These are phyloP conservation scores for Candida sojae DNA, from an alignment of 1,139 yeast species.

Conservation along the genomic window DNA sequence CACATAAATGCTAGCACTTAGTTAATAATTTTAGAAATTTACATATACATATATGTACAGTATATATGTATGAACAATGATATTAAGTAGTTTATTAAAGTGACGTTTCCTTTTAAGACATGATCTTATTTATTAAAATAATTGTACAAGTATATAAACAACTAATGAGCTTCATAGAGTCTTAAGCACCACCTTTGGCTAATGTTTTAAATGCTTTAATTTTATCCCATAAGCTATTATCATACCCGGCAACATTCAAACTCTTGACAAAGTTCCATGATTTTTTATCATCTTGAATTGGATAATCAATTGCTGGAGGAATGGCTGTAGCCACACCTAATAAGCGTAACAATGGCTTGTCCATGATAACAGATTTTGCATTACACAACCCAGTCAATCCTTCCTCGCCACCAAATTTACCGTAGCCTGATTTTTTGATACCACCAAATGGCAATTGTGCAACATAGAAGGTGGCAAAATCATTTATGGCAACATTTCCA, in stretches of 20 bases:
- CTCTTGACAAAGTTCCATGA: constrained; percentile 89
- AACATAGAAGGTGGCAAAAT: constrained; percentile 92
- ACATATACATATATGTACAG: background rate
- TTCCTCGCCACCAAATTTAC: constrained; percentile 96
- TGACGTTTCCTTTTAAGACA: no score
- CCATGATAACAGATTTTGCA: constrained; percentile 85
- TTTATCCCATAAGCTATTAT: constrained; percentile 67
- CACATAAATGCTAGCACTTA: constrained; percentile 66
- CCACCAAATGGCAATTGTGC: constrained; percentile 98
- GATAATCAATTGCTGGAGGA: constrained; percentile 89
- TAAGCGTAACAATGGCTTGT: constrained; percentile 63
- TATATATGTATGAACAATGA: no score
- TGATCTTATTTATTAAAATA: no score
- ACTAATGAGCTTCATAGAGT: no score
- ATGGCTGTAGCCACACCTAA: constrained; percentile 71
- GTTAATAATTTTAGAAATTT: background rate
- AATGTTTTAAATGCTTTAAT: constrained; percentile 41
- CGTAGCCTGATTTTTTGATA: constrained; percentile 87
- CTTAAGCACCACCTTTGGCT: constrained; percentile 28
- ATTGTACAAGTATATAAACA: background rate
- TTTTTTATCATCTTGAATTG: constrained; percentile 73
- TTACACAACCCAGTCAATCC: constrained; percentile 87
- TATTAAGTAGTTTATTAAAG: no score
- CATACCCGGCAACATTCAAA: constrained; percentile 87
- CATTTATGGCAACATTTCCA: constrained; percentile 95